A percentile compares a stretch with the other conserved stretches of the same genome.
Conservation (phyloP, 805 yeast species). For the Nematodospora valgi region DNA sequence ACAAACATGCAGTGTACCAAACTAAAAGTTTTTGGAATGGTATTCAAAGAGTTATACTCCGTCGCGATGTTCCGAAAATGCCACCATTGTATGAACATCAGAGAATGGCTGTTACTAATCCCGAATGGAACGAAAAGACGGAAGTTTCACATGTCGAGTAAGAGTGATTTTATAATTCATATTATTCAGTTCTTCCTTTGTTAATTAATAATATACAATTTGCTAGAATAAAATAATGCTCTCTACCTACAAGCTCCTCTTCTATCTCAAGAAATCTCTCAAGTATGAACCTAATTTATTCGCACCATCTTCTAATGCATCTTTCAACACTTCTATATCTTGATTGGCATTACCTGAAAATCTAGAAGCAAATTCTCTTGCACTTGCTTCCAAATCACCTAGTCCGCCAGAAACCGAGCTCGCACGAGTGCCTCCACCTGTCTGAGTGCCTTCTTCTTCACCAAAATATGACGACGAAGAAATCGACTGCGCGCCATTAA, state of each 20-base stretch:
- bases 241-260: neutral
- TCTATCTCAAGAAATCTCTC: constrained; percentile 70
- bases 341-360: constrained; percentile 79
- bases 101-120: constrained; percentile 57
- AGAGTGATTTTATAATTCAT: neutral
- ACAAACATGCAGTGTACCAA: constrained; percentile 49
- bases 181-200: constrained; percentile 1
- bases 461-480: constrained; percentile 94
- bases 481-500: constrained; percentile 83
- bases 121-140: constrained; percentile 61
- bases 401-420: constrained; percentile 14
- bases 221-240: neutral
- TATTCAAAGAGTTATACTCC: constrained; percentile 45
- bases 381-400: constrained; percentile 52
- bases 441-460: constrained; percentile 54
- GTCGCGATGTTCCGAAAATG: constrained; percentile 42
- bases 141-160: constrained; percentile 51
- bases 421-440: constrained; percentile 7
- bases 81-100: constrained; percentile 57
- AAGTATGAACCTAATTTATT: constrained; percentile 79
- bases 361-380: constrained; percentile 62
- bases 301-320: constrained; percentile 92
- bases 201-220: neutral
- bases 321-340: constrained; percentile 84
- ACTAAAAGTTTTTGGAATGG: constrained; percentile 32